phyloP scores from a whole-genome alignment of 73 alveolate species.

The Blepharisma stoltei region DNA sequence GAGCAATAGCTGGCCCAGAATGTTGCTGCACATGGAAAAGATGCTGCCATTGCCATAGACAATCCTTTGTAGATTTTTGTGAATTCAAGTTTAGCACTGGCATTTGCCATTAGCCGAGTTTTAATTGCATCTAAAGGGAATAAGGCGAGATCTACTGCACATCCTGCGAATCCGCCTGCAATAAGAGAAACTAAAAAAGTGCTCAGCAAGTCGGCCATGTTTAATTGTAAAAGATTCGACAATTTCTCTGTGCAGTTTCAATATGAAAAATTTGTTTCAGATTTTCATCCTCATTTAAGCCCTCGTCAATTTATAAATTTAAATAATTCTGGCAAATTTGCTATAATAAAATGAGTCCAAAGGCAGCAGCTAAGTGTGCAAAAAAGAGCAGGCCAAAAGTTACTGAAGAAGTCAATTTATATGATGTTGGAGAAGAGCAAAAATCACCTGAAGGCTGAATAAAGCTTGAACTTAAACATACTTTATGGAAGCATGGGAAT shows the following conservation, averaged over 20 bases:
- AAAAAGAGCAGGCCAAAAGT: not conserved
- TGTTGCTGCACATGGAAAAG: slow-evolving; percentile 75
- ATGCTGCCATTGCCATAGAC: slow-evolving; percentile 50
- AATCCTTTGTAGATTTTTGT: slow-evolving; percentile 46
- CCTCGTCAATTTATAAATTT: no score
- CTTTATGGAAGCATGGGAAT: not conserved
- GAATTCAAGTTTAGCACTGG: no score
- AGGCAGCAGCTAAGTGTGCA: no score
- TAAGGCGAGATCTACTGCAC: not conserved
- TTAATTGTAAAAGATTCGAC: no score
- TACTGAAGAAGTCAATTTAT: slow-evolving; percentile 15
- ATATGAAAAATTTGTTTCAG: no score
- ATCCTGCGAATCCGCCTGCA: slow-evolving; percentile 29
- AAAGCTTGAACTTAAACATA: not conserved
- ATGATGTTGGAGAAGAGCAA: not conserved
- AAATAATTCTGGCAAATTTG: no score
- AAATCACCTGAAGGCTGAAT: slow-evolving; percentile 24
- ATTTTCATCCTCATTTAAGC: no score
- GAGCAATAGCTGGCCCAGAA: slow-evolving; percentile 54
- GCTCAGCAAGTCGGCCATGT: not conserved
- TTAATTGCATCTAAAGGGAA: slow-evolving; percentile 8
- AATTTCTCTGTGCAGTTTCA: no score
- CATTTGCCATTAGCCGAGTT: not conserved
- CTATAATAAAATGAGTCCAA: no score
- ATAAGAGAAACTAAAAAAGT: slow-evolving; percentile 36